Evolutionary conservation across 768 basidiomycete genomes (phyloP).

Genomic region (Holtermannia corniformis): DNA sequence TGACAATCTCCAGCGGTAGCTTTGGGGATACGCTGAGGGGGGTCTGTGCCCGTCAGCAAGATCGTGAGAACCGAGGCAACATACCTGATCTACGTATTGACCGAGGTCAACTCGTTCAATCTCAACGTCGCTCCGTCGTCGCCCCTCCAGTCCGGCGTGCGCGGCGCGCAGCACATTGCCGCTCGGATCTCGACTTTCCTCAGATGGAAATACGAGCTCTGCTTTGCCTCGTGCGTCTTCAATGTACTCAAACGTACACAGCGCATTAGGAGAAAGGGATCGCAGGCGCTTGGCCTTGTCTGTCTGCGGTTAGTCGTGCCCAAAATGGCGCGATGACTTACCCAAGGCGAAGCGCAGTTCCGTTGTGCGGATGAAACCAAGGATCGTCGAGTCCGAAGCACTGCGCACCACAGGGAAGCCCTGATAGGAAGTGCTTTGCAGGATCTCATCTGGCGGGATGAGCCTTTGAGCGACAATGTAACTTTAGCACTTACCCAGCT

Average conservation of each 20-base stretch:
- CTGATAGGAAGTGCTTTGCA: constrained; percentile 66
- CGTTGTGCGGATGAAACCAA: constrained; percentile 79
- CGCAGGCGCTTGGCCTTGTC: constrained; percentile 63
- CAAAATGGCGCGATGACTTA: constrained; percentile 43
- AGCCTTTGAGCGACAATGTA: not conserved
- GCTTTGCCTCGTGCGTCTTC: constrained; percentile 30
- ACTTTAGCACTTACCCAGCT: constrained; percentile 58
- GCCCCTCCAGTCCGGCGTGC: constrained; percentile 1
- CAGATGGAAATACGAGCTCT: constrained; percentile 3
- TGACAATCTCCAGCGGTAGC: constrained; percentile 86
- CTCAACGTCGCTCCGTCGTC: constrained; percentile 21
- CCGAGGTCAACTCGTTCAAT: constrained; percentile 46
- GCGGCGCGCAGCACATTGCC: constrained; percentile 4
- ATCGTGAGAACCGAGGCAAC: constrained; percentile 13
- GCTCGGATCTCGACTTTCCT: constrained; percentile 17
- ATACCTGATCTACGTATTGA: constrained; percentile 92
- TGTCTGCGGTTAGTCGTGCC: constrained; percentile 41
- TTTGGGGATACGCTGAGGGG: constrained; percentile 87
- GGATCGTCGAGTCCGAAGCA: constrained; percentile 53
- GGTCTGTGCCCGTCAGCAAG: constrained; percentile 50
- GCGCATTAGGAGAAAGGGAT: constrained; percentile 55
- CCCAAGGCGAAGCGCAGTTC: constrained; percentile 81
- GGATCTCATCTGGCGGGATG: constrained; percentile 52
- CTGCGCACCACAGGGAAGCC: constrained; percentile 78
- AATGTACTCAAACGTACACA: constrained; percentile 57